A percentile compares a stretch with the other conserved stretches of the same genome.
Evolutionary conservation across 169 alveolate species (phyloP).

Genomic region (Besnoitia besnoiti): DNA sequence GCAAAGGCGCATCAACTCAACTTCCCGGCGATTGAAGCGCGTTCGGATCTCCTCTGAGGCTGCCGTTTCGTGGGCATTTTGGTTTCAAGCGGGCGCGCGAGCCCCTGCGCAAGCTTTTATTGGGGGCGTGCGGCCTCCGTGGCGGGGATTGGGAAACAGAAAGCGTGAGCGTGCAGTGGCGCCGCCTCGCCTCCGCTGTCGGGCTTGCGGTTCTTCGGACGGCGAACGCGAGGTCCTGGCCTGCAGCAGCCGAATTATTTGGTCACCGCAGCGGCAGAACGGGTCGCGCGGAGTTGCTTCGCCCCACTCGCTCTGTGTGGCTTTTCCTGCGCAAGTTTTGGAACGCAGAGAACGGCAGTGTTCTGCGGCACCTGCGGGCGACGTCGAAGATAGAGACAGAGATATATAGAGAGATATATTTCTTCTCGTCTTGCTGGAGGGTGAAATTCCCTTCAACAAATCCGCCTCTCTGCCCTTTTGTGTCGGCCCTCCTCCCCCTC

Average conservation of each 20-base stretch:
- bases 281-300: neutral
- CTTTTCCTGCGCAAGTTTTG: neutral
- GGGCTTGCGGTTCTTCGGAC: neutral
- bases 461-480: neutral
- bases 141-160: slow-evolving; percentile 2
- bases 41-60: no score
- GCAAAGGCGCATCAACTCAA: no score
- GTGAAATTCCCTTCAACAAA: no score
- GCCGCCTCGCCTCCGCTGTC: neutral
- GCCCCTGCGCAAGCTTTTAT: no score
- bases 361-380: slow-evolving; percentile 1
- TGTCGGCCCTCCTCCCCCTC: neutral
- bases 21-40: no score
- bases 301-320: slow-evolving; percentile 11
- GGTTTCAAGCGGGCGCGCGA: no score
- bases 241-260: slow-evolving; percentile 5
- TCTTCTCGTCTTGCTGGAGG: neutral
- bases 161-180: neutral
- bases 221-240: no score
- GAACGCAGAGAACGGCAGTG: neutral
- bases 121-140: no score
- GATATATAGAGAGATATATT: neutral
- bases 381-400: neutral
- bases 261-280: neutral
- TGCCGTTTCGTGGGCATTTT: no score